Conservation (phyloP, 768 basidiomycete species). For the Rhizopogon roseolus region DNA sequence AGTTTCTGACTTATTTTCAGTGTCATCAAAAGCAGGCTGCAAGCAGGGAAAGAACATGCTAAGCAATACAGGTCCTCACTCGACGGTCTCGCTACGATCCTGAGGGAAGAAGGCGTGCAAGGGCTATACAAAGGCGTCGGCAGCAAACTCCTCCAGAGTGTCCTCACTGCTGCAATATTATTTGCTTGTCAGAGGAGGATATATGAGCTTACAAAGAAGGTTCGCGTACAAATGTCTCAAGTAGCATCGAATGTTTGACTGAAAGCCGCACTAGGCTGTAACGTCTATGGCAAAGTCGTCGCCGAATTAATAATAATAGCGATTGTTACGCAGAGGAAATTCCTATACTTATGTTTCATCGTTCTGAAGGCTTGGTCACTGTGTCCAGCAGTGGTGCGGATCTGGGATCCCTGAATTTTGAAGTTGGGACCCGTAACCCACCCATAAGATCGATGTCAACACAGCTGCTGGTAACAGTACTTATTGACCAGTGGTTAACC, state of each 20-base stretch:
- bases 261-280: neutral
- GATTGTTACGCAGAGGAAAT: neutral
- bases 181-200: conserved; percentile 86
- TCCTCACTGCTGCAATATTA: conserved; percentile 89
- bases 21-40: conserved; percentile 75
- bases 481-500: too few species aligned
- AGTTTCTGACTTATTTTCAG: conserved; percentile 17
- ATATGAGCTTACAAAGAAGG: conserved; percentile 64
- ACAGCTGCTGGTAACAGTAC: too few species aligned
- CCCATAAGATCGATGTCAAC: too few species aligned
- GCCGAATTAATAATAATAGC: too few species aligned
- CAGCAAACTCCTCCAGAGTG: conserved; percentile 88
- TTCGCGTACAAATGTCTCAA: conserved; percentile 8
- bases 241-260: neutral
- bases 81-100: conserved; percentile 73
- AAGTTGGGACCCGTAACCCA: too few species aligned
- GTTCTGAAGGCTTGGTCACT: too few species aligned
- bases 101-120: conserved; percentile 72
- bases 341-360: too few species aligned
- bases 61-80: conserved; percentile 71
- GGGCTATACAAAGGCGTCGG: conserved; percentile 86
- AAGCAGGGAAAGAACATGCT: conserved; percentile 66
- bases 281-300: neutral
- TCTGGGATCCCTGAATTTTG: too few species aligned
- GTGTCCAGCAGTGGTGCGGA: too few species aligned